Percentiles rank a stretch among this genome's conserved stretches.
Evolutionary conservation across 1,284 basidiomycete species (phyloP).

Genomic region (Ceratobasidium sp.): DNA sequence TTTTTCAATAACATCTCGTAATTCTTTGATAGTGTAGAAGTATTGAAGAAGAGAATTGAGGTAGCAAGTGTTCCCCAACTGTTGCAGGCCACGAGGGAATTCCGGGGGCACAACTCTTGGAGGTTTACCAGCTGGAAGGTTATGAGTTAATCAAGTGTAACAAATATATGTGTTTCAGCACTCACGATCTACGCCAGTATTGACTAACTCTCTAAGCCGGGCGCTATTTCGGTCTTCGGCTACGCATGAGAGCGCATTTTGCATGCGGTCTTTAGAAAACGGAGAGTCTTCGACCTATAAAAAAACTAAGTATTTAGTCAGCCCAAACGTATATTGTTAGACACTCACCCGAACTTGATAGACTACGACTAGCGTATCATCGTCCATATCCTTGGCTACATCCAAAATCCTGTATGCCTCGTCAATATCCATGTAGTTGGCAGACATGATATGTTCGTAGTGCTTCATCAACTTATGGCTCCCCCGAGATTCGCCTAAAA

Average conservation of each 20-base stretch:
- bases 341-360: slow-evolving; percentile 77
- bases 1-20: slow-evolving; percentile 81
- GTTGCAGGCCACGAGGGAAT: slow-evolving; percentile 87
- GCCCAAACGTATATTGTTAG: not conserved
- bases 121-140: slow-evolving; percentile 69
- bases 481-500: slow-evolving; percentile 66
- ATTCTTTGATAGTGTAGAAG: slow-evolving; percentile 93
- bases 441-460: slow-evolving; percentile 63
- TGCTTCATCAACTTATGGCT: slow-evolving; percentile 64
- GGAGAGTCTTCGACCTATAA: slow-evolving; percentile 72
- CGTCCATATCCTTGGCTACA: slow-evolving; percentile 76
- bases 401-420: slow-evolving; percentile 81
- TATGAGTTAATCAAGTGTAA: slow-evolving; percentile 9
- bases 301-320: slow-evolving; percentile 35
- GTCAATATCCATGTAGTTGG: slow-evolving; percentile 74
- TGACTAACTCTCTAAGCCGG: slow-evolving; percentile 74
- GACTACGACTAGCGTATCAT: slow-evolving; percentile 79
- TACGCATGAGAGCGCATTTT: slow-evolving; percentile 57
- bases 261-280: slow-evolving; percentile 53
- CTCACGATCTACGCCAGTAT: slow-evolving; percentile 79
- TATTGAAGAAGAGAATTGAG: slow-evolving; percentile 92
- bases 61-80: slow-evolving; percentile 94
- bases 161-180: slow-evolving; percentile 50
- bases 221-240: slow-evolving; percentile 78
- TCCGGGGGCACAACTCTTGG: slow-evolving; percentile 67